Conservation (phyloP, 2,329 filamentous ascomycete genomes). For the Cordyceps tenuipes region DNA sequence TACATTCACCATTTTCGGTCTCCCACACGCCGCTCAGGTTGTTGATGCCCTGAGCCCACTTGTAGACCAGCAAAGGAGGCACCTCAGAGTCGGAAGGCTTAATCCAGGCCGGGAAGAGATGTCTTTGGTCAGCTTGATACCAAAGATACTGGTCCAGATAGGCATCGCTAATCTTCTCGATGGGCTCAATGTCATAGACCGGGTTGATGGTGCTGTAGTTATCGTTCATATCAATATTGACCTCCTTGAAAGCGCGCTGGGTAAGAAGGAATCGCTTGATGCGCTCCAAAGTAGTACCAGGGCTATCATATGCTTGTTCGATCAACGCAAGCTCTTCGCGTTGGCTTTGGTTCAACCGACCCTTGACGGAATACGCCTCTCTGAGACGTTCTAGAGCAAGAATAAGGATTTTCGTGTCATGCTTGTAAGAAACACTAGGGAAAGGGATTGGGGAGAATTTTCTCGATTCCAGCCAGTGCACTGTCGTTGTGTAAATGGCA, state of each 20-base stretch:
- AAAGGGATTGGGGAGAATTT: slow-evolving; percentile 99
- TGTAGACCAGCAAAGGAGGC: slow-evolving; percentile 87
- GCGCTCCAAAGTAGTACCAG: slow-evolving; percentile 86
- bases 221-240: slow-evolving; percentile 99
- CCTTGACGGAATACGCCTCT: slow-evolving; percentile 96
- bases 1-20: slow-evolving; percentile 87
- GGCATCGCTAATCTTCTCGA: slow-evolving; percentile 98
- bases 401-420: slow-evolving; percentile 98
- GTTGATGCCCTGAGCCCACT: slow-evolving; percentile 99
- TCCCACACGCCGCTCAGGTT: slow-evolving; percentile 95
- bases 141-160: slow-evolving; percentile 98
- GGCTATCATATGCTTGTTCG: slow-evolving; percentile 96
- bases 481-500: slow-evolving; percentile 96
- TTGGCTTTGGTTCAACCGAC: slow-evolving; percentile 91
- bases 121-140: slow-evolving; percentile 97
- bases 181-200: slow-evolving; percentile 96
- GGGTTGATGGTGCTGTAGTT: slow-evolving; percentile 99
- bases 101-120: slow-evolving; percentile 97
- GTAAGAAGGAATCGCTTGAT: slow-evolving; percentile 98
- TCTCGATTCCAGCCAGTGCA: slow-evolving; percentile 96
- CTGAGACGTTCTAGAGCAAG: slow-evolving; percentile 85
- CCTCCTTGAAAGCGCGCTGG: slow-evolving; percentile 97
- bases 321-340: slow-evolving; percentile 94
- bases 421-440: slow-evolving; percentile 97
- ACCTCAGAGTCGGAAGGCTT: slow-evolving; percentile 98